phyloP scores from a whole-genome alignment of 2,329 filamentous ascomycete species.

The Diaporthe citriasiana region DNA sequence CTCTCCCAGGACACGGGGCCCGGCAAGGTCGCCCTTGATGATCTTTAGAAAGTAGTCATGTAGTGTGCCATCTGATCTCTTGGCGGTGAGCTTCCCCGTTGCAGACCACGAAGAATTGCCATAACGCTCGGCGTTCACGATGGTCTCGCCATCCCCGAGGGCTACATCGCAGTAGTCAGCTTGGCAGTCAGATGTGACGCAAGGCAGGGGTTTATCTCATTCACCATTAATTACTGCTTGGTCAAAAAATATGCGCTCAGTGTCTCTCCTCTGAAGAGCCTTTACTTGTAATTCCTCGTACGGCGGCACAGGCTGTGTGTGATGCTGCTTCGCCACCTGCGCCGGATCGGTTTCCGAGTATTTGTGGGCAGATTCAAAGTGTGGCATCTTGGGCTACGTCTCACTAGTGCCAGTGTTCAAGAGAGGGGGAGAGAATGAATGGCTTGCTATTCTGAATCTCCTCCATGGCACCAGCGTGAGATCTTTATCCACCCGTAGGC shows the following conservation, averaged over 20 bases:
- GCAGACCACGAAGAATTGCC: slow-evolving; percentile 50
- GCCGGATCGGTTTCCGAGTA: not conserved
- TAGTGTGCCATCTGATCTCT: slow-evolving; percentile 43
- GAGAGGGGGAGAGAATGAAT: slow-evolving; percentile 3
- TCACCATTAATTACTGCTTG: slow-evolving; percentile 21
- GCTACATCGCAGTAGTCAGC: slow-evolving; percentile 8
- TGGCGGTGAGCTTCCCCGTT: slow-evolving; percentile 47
- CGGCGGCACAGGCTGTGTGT: not conserved
- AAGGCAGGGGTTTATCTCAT: not conserved
- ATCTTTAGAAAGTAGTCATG: slow-evolving; percentile 49
- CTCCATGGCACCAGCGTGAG: slow-evolving; percentile 11
- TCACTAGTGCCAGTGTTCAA: not conserved
- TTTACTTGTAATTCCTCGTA: not conserved
- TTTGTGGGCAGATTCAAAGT: slow-evolving; percentile 6
- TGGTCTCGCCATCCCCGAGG: slow-evolving; percentile 29
- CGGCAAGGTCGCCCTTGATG: slow-evolving; percentile 28
- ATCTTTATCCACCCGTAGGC: slow-evolving; percentile 26
- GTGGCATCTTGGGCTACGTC: slow-evolving; percentile 12
- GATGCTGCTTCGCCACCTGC: not conserved
- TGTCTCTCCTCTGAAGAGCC: slow-evolving; percentile 25
- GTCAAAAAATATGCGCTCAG: slow-evolving; percentile 30
- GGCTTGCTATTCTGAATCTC: slow-evolving; percentile 15
- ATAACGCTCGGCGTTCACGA: slow-evolving; percentile 46
- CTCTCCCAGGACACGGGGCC: slow-evolving; percentile 44
- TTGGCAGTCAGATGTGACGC: not conserved